These are phyloP conservation scores for Asterionellopsis glacialis DNA, from an alignment of 108 stramenopile species.

Conservation along the genomic window DNA sequence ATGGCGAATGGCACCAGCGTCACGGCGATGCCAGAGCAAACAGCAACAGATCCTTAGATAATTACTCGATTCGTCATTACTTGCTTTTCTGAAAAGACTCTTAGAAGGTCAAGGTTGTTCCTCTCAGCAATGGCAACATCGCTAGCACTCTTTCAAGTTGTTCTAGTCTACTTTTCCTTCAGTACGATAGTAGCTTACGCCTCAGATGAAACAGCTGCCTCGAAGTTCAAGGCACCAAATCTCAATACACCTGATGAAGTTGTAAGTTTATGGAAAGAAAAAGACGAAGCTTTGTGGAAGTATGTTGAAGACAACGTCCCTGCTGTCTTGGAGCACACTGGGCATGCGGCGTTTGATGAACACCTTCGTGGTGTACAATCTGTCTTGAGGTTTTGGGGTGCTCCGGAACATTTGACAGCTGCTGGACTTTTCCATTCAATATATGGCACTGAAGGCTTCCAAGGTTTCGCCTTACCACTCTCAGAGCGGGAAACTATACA, in stretches of 20 bases:
- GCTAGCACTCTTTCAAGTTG: too few species aligned
- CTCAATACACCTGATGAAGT: constrained; percentile 23
- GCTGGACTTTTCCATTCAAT: constrained; percentile 78
- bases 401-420: constrained; percentile 39
- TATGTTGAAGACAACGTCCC: constrained; percentile 53
- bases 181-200: too few species aligned
- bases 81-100: too few species aligned
- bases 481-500: constrained; percentile 41
- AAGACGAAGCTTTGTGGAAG: constrained; percentile 38
- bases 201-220: neutral
- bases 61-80: too few species aligned
- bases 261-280: constrained; percentile 27
- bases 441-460: constrained; percentile 81
- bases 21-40: too few species aligned
- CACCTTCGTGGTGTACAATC: constrained; percentile 66
- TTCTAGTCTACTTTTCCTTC: too few species aligned
- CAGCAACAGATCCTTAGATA: too few species aligned
- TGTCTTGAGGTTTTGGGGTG: constrained; percentile 56
- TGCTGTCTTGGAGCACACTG: constrained; percentile 61
- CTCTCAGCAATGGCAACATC: too few species aligned
- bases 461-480: constrained; percentile 65
- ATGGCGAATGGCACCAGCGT: too few species aligned
- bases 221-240: constrained; percentile 56
- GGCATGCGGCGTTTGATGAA: constrained; percentile 63
- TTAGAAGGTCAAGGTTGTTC: too few species aligned